Conservation (phyloP, 768 basidiomycete species). For the Porphyrellus cyaneotinctus region DNA sequence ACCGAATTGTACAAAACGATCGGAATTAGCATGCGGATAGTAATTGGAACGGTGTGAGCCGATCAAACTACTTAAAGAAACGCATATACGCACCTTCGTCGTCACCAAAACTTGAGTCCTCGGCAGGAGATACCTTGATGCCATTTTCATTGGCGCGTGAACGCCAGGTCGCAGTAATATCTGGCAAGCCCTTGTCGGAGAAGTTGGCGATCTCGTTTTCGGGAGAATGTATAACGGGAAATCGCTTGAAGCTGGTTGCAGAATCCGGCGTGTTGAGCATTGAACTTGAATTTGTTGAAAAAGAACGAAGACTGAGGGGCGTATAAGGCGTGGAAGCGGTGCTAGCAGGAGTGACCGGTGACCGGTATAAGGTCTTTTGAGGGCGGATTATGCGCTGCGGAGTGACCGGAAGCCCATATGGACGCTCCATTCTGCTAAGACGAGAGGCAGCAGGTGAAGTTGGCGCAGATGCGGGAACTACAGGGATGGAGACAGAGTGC, state of each 20-base stretch:
- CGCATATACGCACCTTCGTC: conserved; percentile 46
- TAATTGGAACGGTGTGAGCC: conserved; percentile 13
- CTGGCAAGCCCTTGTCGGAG: conserved; percentile 49
- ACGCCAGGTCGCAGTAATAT: conserved; percentile 68
- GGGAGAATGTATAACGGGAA: conserved; percentile 42
- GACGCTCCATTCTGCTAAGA: conserved; percentile 29
- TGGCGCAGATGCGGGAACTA: conserved; percentile 40
- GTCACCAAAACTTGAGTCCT: conserved; percentile 37
- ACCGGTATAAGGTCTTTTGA: conserved; percentile 44
- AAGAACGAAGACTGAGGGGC: conserved; percentile 64
- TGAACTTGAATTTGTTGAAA: conserved; percentile 47
- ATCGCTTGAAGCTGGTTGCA: conserved; percentile 37
- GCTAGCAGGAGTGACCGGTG: conserved; percentile 59
- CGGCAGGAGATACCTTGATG: conserved; percentile 53
- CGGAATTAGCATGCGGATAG: conserved; percentile 1
- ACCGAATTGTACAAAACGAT: conserved; percentile 2
- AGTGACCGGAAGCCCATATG: conserved; percentile 47
- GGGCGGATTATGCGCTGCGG: conserved; percentile 57
- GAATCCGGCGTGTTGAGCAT: conserved; percentile 56
- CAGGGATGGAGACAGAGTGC: conserved; percentile 28
- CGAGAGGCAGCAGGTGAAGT: conserved; percentile 40
- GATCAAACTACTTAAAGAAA: conserved; percentile 6
- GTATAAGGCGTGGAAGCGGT: conserved; percentile 56
- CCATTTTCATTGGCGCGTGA: conserved; percentile 67
- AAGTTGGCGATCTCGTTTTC: conserved; percentile 33